phyloP scores from a whole-genome alignment of 768 basidiomycete species.

The Tulasnella sp. region DNA sequence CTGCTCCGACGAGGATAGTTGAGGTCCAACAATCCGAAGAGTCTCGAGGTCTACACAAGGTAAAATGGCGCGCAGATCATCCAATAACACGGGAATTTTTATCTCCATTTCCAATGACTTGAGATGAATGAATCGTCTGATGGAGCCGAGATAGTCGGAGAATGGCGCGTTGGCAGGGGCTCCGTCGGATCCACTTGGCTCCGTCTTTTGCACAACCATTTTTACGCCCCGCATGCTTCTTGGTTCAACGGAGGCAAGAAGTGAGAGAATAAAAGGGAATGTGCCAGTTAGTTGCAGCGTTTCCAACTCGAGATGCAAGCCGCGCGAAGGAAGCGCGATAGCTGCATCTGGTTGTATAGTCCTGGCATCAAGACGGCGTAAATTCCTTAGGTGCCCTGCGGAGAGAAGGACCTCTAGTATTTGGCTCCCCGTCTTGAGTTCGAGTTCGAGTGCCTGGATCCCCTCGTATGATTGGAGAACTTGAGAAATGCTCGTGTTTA shows the following conservation, averaged over 20 bases:
- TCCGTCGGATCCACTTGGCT: too few relatives aligned
- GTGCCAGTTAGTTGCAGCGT: neutral
- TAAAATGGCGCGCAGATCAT: neutral
- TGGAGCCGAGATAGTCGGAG: neutral
- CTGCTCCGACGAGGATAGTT: neutral
- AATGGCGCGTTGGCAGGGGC: too few relatives aligned
- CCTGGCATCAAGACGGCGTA: neutral
- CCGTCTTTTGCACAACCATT: neutral
- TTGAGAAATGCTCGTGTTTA: neutral
- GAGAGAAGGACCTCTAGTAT: neutral
- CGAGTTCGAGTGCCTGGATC: neutral
- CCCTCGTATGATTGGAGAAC: neutral
- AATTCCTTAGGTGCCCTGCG: neutral
- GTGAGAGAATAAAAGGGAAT: neutral
- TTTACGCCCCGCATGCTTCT: neutral
- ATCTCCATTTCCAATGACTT: neutral
- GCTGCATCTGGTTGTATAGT: neutral
- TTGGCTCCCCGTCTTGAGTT: neutral
- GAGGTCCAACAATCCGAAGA: neutral
- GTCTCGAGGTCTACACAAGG: neutral
- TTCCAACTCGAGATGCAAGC: neutral
- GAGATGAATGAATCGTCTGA: neutral
- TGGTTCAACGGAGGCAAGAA: neutral
- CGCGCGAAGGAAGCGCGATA: neutral
- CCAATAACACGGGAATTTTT: neutral